Percentiles rank a stretch among this genome's conserved stretches.
Conservation (phyloP, 257 asterid genomes). For the Schizonepeta tenuifolia region DNA sequence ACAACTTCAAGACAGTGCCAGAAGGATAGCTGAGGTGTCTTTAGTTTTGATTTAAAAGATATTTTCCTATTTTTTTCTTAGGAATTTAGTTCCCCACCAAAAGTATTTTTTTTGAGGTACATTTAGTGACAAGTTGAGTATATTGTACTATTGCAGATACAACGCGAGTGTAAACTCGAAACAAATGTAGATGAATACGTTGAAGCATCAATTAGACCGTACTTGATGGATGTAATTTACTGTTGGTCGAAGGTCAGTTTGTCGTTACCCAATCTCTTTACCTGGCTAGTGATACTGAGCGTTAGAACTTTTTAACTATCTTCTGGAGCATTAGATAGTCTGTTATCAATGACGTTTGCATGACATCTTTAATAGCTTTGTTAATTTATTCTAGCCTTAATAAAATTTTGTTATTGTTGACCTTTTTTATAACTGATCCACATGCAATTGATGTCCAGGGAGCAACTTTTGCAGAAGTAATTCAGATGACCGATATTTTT, state of each 20-base stretch:
- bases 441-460: conserved; percentile 54
- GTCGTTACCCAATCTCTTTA: conserved; percentile 6
- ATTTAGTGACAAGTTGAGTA: conserved; percentile 22
- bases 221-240: conserved; percentile 93
- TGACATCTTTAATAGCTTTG: neutral
- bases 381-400: conserved; percentile 1
- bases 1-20: conserved; percentile 96
- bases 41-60: conserved; percentile 25
- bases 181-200: conserved; percentile 92
- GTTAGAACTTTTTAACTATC: neutral
- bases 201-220: conserved; percentile 90
- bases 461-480: conserved; percentile 78
- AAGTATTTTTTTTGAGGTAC: neutral
- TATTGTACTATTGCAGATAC: conserved; percentile 60
- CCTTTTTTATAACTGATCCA: neutral
- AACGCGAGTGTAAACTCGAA: conserved; percentile 97
- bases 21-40: conserved; percentile 89
- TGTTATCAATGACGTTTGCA: neutral
- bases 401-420: conserved; percentile 16
- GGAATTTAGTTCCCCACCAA: neutral
- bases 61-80: conserved; percentile 18
- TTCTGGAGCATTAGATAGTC: neutral
- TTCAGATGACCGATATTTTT: conserved; percentile 87
- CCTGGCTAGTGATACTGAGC: neutral
- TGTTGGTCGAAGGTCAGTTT: conserved; percentile 93